Conservation (phyloP, 2,329 filamentous ascomycete species). For the Raffaelea arxii region DNA sequence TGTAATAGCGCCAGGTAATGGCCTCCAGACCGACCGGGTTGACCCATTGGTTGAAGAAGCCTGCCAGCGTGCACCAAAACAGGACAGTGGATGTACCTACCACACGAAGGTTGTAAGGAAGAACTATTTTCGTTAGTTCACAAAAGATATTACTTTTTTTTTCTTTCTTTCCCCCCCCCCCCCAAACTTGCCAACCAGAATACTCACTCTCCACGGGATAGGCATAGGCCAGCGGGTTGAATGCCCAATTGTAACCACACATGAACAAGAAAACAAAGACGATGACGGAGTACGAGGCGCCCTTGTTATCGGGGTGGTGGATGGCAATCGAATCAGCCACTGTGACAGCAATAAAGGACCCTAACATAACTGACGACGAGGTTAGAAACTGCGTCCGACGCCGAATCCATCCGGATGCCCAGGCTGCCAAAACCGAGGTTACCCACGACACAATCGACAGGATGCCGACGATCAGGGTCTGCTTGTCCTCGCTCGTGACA, state of each 20-base stretch:
- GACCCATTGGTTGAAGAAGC: constrained; percentile 28
- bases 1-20: constrained; percentile 27
- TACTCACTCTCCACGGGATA: neutral
- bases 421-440: neutral
- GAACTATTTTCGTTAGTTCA: neutral
- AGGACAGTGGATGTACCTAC: constrained; percentile 4
- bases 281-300: neutral
- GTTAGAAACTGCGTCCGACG: constrained; percentile 24
- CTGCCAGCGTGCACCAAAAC: constrained; percentile 12
- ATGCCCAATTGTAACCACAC: neutral
- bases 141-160: neutral
- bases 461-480: constrained; percentile 7
- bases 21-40: constrained; percentile 26
- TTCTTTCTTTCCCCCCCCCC: too few relatives aligned
- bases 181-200: neutral
- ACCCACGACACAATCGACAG: constrained; percentile 17
- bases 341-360: neutral
- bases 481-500: constrained; percentile 10
- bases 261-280: neutral
- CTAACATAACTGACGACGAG: constrained; percentile 24
- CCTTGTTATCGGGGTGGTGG: neutral
- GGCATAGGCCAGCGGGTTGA: neutral
- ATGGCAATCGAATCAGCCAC: neutral
- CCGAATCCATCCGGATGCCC: constrained; percentile 9
- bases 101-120: neutral